phyloP scores from a whole-genome alignment of 352 stramenopile genomes.

The Aphanomyces cochlioides region DNA sequence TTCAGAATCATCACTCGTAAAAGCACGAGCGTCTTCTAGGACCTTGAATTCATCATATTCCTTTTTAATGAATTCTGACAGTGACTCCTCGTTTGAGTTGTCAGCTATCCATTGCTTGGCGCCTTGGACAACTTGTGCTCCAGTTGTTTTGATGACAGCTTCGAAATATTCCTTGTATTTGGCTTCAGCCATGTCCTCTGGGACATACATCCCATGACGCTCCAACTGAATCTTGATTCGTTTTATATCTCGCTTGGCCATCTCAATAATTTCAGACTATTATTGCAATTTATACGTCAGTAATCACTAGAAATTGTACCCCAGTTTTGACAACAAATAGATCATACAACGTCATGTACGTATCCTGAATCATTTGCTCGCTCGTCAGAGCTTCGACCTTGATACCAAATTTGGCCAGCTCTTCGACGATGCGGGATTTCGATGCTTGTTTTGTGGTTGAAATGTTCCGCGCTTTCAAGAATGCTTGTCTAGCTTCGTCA shows the following conservation, averaged over 20 bases:
- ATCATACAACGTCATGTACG: conserved; percentile 59
- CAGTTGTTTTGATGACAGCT: conserved; percentile 47
- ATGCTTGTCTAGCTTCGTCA: conserved; percentile 31
- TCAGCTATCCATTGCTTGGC: conserved; percentile 64
- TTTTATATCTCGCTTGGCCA: conserved; percentile 51
- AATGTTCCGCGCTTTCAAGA: conserved; percentile 69
- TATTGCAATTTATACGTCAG: background rate
- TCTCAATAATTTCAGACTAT: conserved; percentile 28
- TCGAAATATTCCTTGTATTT: conserved; percentile 64
- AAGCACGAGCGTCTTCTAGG: conserved; percentile 47
- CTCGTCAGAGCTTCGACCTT: conserved; percentile 29
- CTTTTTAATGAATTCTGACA: conserved; percentile 54
- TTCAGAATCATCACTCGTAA: conserved; percentile 54
- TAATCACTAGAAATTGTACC: conserved; percentile 34
- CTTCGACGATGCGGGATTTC: conserved; percentile 37
- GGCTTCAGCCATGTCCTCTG: conserved; percentile 52
- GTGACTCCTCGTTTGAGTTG: conserved; percentile 40
- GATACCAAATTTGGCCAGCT: conserved; percentile 62
- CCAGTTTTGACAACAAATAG: conserved; percentile 65
- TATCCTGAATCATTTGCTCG: conserved; percentile 33
- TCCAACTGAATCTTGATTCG: conserved; percentile 68
- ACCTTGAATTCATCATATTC: conserved; percentile 60
- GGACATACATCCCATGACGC: conserved; percentile 51
- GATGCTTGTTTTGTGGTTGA: conserved; percentile 52
- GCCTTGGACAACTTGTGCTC: conserved; percentile 58